Percentiles rank a stretch among this genome's conserved stretches.
Conservation (phyloP, 1,284 basidiomycete genomes). For the Ceratobasidium sp. region DNA sequence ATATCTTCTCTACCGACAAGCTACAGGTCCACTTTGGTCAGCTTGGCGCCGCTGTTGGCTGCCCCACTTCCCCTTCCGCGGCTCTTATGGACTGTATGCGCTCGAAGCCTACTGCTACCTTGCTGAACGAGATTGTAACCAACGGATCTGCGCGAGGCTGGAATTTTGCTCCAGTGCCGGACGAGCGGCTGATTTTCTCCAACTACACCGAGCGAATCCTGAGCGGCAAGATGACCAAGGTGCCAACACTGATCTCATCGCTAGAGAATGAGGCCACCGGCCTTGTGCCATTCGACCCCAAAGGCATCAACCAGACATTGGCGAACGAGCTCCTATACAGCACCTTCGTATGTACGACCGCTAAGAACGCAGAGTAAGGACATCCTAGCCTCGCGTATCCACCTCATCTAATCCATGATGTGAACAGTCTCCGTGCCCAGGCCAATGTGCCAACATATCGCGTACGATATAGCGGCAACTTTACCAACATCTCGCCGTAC, state of each 20-base stretch:
- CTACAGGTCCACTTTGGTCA: background rate
- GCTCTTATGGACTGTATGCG: conserved; percentile 10
- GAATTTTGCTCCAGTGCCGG: conserved; percentile 5
- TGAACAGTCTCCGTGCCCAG: background rate
- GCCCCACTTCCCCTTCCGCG: background rate
- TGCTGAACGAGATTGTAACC: conserved; percentile 1
- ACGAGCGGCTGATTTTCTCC: conserved; percentile 1
- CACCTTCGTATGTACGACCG: background rate
- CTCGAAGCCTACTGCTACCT: background rate
- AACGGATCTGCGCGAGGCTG: conserved; percentile 5
- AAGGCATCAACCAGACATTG: background rate
- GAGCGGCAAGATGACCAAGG: background rate
- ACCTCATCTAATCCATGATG: background rate
- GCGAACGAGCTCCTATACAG: background rate
- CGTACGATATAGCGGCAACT: too few species aligned
- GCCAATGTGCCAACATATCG: background rate
- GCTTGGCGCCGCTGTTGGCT: background rate
- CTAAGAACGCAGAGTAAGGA: conserved; percentile 8
- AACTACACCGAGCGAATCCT: conserved; percentile 7
- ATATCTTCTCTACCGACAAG: conserved; percentile 14
- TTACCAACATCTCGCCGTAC: too few species aligned
- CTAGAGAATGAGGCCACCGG: too few species aligned
- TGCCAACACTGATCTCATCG: background rate
- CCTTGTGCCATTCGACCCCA: too few species aligned
- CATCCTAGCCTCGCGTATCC: background rate